Percentiles rank a stretch among this genome's conserved stretches.
phyloP scores from a whole-genome alignment of 1,284 basidiomycete genomes.

The Leccinum subatratum region DNA sequence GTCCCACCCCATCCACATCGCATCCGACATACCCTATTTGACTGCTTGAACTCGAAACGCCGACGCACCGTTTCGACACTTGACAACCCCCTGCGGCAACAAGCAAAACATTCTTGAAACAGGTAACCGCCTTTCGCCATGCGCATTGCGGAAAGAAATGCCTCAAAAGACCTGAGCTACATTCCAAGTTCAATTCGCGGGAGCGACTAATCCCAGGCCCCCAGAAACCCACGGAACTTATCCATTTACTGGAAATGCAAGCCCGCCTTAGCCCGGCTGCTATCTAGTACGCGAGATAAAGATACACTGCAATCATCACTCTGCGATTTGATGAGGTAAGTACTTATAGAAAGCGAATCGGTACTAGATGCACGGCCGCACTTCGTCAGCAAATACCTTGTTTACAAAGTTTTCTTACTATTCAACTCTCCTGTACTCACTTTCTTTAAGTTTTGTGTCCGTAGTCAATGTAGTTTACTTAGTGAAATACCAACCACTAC shows the following conservation, averaged over 20 bases:
- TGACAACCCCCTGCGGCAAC: neutral
- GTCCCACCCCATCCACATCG: neutral
- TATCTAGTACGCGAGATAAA: neutral
- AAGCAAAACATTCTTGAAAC: neutral
- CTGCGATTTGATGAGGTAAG: neutral
- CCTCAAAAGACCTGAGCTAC: neutral
- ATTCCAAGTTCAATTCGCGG: neutral
- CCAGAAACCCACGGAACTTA: neutral
- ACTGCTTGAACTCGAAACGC: neutral
- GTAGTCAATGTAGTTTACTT: no score
- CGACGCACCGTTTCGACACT: neutral
- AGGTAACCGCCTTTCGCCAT: neutral
- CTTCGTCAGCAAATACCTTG: no score
- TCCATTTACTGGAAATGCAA: neutral
- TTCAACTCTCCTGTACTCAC: no score
- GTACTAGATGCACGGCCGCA: neutral
- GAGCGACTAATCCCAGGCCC: neutral
- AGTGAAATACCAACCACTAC: no score
- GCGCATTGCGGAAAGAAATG: no score
- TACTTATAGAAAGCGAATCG: neutral
- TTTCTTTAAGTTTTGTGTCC: no score
- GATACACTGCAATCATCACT: neutral
- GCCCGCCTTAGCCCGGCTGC: neutral
- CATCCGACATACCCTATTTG: neutral
- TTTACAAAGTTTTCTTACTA: no score